A percentile compares a stretch with the other conserved stretches of the same genome.
Evolutionary conservation across 1,139 yeast species (phyloP).

Genomic region (Yamadazyma pseudoaaseri): DNA sequence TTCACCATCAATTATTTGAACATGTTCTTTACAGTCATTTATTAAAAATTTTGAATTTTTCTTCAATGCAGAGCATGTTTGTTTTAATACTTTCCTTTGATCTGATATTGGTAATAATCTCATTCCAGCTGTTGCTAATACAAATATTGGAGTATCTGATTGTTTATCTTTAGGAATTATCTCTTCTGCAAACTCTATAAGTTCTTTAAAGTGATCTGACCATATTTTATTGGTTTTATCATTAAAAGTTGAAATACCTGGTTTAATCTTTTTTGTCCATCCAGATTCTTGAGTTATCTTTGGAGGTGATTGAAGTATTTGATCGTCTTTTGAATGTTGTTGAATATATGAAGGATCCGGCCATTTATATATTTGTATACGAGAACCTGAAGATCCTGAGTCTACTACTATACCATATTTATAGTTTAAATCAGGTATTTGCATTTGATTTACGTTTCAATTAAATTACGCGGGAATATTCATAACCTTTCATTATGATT

Average conservation of each 20-base stretch:
- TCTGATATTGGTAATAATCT: constrained; percentile 52
- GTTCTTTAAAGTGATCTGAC: constrained; percentile 55
- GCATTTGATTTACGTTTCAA: constrained; percentile 8
- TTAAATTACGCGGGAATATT: background rate
- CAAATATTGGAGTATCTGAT: constrained; percentile 63
- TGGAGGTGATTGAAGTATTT: constrained; percentile 54
- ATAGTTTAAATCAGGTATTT: constrained; percentile 15
- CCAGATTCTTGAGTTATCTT: constrained; percentile 53
- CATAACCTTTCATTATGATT: constrained; percentile 19
- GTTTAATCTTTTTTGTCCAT: constrained; percentile 63
- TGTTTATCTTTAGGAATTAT: constrained; percentile 57
- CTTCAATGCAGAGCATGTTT: constrained; percentile 50
- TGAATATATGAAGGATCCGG: constrained; percentile 38
- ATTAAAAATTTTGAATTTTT: constrained; percentile 50
- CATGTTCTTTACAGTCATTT: constrained; percentile 54
- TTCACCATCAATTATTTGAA: constrained; percentile 76
- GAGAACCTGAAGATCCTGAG: constrained; percentile 80
- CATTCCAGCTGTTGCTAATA: constrained; percentile 85
- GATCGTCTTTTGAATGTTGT: constrained; percentile 21
- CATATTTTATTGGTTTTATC: constrained; percentile 51
- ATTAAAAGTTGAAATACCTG: constrained; percentile 68
- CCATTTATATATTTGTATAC: constrained; percentile 72
- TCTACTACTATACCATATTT: constrained; percentile 74
- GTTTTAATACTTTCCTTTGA: constrained; percentile 45
- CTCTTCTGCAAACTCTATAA: constrained; percentile 56